Conservation (phyloP, 441 rosid genomes). For the Bocquillonia castaneifolia region DNA sequence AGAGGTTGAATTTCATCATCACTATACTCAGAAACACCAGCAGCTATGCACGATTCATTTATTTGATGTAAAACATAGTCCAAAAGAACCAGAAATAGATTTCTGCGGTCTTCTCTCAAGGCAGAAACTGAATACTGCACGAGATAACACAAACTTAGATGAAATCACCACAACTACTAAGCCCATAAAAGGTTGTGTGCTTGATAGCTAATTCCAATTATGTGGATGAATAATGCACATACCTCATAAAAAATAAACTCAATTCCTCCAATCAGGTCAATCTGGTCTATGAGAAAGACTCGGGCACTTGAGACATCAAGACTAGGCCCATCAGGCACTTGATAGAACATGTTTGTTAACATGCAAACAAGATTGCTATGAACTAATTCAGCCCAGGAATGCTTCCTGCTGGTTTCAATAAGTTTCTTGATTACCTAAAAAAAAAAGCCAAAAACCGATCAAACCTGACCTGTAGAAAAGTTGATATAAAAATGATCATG, state of each 20-base stretch:
- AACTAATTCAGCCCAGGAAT: conserved; percentile 98
- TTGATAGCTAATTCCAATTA: neutral
- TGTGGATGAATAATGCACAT: conserved; percentile 11
- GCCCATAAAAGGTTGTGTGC: neutral
- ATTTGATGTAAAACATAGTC: conserved; percentile 85
- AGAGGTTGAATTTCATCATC: conserved; percentile 89
- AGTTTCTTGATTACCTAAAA: conserved; percentile 82
- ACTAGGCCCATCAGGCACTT: conserved; percentile 52
- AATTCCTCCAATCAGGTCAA: conserved; percentile 95
- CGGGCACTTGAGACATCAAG: conserved; percentile 38
- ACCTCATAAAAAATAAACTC: conserved; percentile 93
- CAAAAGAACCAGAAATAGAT: conserved; percentile 80
- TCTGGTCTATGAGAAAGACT: conserved; percentile 69
- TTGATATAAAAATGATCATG: neutral
- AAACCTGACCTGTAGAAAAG: neutral
- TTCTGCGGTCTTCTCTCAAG: conserved; percentile 88
- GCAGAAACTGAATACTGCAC: conserved; percentile 87
- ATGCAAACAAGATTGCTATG: conserved; percentile 89
- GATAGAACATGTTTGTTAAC: conserved; percentile 88
- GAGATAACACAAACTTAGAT: conserved; percentile 11
- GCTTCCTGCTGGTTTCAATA: conserved; percentile 61
- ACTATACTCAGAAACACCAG: conserved; percentile 82
- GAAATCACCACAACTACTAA: neutral
- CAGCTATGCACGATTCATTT: conserved; percentile 66
- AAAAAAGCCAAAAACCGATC: conserved; percentile 17